Conservation (phyloP, 2,329 filamentous ascomycete genomes). For the Lecanoromycetidae sp. region DNA sequence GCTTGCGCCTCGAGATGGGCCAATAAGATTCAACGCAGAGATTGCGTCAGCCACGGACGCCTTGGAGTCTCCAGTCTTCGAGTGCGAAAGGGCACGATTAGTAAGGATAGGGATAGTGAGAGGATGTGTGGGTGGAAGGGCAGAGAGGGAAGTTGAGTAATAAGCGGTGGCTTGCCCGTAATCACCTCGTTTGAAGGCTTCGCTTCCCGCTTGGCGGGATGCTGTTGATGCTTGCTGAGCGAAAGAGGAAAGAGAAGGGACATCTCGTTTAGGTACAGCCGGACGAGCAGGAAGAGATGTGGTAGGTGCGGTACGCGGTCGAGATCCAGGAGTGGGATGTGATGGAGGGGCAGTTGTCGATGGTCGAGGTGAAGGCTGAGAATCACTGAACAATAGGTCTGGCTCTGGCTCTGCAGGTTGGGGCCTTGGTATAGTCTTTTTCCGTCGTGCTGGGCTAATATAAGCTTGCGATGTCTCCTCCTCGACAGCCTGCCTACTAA, state of each 20-base stretch:
- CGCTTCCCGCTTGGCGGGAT: constrained; percentile 67
- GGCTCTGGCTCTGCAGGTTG: constrained; percentile 35
- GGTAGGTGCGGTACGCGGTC: constrained; percentile 32
- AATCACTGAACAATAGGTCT: constrained; percentile 51
- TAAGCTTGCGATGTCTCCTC: constrained; percentile 75
- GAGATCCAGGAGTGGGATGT: constrained; percentile 27
- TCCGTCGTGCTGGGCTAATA: constrained; percentile 72
- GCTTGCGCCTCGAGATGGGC: constrained; percentile 61
- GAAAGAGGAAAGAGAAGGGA: constrained; percentile 55
- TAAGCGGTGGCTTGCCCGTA: constrained; percentile 74
- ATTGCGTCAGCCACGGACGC: constrained; percentile 77
- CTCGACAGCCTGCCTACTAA: constrained; percentile 63
- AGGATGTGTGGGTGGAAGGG: constrained; percentile 67
- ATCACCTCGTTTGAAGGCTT: constrained; percentile 88
- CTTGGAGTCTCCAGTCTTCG: constrained; percentile 89
- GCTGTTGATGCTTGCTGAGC: constrained; percentile 64
- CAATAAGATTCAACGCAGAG: constrained; percentile 66
- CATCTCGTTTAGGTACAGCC: constrained; percentile 36
- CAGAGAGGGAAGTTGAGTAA: constrained; percentile 64
- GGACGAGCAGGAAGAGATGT: constrained; percentile 36
- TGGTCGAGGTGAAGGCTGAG: constrained; percentile 19
- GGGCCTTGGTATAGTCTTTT: constrained; percentile 48
- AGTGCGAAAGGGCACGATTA: constrained; percentile 76
- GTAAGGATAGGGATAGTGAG: constrained; percentile 78
- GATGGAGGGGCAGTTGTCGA: constrained; percentile 26